phyloP scores from a whole-genome alignment of 306 rosid genomes.

The Lablab purpureus region DNA sequence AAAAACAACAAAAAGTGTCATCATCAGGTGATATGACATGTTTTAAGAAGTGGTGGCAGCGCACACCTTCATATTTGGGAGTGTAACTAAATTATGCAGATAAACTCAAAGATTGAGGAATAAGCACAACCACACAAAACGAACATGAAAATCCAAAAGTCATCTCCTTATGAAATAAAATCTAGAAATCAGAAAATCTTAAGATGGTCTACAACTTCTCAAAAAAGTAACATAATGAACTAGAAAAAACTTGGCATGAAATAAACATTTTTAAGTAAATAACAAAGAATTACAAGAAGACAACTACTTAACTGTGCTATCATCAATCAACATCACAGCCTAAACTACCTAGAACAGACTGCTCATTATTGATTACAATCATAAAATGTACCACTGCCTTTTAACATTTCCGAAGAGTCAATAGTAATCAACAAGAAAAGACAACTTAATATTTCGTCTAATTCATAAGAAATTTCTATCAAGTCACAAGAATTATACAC shows the following conservation, averaged over 20 bases:
- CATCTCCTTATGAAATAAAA: background rate
- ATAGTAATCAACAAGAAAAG: background rate
- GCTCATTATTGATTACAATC: constrained; percentile 12
- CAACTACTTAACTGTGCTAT: constrained; percentile 8
- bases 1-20: background rate
- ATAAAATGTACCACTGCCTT: background rate
- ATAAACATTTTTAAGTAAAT: constrained; percentile 1
- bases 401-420: constrained; percentile 10
- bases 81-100: constrained; percentile 29
- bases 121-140: background rate
- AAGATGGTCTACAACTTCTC: background rate
- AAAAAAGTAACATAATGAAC: constrained; percentile 6
- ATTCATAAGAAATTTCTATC: background rate
- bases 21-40: constrained; percentile 18
- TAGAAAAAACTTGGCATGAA: background rate
- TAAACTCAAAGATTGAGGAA: constrained; percentile 22
- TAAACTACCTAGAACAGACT: constrained; percentile 5
- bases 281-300: constrained; percentile 5
- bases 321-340: constrained; percentile 9
- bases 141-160: constrained; percentile 6
- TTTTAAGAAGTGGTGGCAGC: background rate
- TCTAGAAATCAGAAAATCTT: constrained; percentile 18
- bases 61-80: background rate
- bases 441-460: background rate
- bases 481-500: too few species aligned